A percentile compares a stretch with the other conserved stretches of the same genome.
Conservation (phyloP, 441 rosid species). For the Eutrema salsugineum region DNA sequence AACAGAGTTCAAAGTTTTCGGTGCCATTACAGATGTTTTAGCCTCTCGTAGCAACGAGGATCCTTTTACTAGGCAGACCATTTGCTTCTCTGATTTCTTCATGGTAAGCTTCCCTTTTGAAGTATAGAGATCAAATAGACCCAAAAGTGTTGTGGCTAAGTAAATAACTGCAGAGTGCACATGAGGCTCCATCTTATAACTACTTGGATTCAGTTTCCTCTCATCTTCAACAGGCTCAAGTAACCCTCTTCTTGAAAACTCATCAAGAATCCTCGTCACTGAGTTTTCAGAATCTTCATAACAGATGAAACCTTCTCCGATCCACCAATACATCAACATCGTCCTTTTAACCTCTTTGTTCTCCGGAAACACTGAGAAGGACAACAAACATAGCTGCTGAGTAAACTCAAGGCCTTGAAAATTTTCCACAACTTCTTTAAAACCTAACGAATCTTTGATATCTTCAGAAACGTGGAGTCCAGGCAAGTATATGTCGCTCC, state of each 20-base stretch:
- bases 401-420: conserved; percentile 9
- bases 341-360: conserved; percentile 40
- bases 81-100: not conserved
- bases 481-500: conserved; percentile 17
- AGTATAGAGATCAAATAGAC: conserved; percentile 1
- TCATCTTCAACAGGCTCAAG: conserved; percentile 32
- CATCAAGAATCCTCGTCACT: conserved; percentile 19
- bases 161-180: conserved; percentile 40
- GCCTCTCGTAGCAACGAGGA: not conserved
- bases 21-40: not conserved
- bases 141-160: conserved; percentile 1
- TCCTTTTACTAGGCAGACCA: conserved; percentile 37
- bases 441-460: not conserved
- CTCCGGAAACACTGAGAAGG: conserved; percentile 44
- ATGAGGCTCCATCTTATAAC: conserved; percentile 38
- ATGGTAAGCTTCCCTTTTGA: conserved; percentile 14
- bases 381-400: conserved; percentile 28
- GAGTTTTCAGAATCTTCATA: not conserved
- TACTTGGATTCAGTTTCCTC: conserved; percentile 8
- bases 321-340: conserved; percentile 51
- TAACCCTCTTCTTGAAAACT: conserved; percentile 24
- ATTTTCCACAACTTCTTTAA: conserved; percentile 25
- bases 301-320: conserved; percentile 37
- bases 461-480: not conserved
- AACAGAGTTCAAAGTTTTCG: conserved; percentile 3